Percentiles rank a stretch among this genome's conserved stretches.
Conservation (phyloP, 1,139 yeast species). For the Kazachstania sp. region DNA sequence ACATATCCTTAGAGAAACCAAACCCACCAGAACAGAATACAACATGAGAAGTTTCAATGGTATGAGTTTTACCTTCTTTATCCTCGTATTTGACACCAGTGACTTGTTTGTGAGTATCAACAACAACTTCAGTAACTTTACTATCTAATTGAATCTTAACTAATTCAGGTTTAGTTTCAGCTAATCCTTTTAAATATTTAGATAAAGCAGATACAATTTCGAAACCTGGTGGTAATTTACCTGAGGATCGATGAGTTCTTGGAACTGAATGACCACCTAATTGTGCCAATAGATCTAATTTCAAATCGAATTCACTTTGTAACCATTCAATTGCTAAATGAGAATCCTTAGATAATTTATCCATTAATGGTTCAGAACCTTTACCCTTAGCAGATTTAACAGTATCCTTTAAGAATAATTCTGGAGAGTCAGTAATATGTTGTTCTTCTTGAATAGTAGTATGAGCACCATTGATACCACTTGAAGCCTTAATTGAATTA, state of each 20-base stretch:
- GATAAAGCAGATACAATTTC: slow-evolving; percentile 60
- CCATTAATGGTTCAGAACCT: slow-evolving; percentile 43
- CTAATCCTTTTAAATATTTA: slow-evolving; percentile 44
- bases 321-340: slow-evolving; percentile 66
- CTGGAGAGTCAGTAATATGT: slow-evolving; percentile 46
- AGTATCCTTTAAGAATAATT: slow-evolving; percentile 57
- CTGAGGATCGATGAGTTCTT: slow-evolving; percentile 58
- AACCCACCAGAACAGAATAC: slow-evolving; percentile 77
- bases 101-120: slow-evolving; percentile 32
- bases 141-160: slow-evolving; percentile 46
- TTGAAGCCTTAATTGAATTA: slow-evolving; percentile 71
- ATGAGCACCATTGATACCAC: slow-evolving; percentile 72
- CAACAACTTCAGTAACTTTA: slow-evolving; percentile 47
- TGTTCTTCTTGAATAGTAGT: slow-evolving; percentile 51
- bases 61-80: slow-evolving; percentile 21
- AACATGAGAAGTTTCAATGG: slow-evolving; percentile 36
- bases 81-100: slow-evolving; percentile 44
- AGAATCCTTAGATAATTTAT: slow-evolving; percentile 35
- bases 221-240: slow-evolving; percentile 68
- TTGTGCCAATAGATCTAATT: slow-evolving; percentile 57
- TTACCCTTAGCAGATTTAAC: slow-evolving; percentile 54
- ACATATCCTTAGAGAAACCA: slow-evolving; percentile 38
- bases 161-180: slow-evolving; percentile 43
- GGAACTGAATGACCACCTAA: slow-evolving; percentile 70
- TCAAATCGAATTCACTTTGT: slow-evolving; percentile 50